These are phyloP conservation scores for Candida incommunis DNA, from an alignment of 805 yeast species.

Conservation along the genomic window DNA sequence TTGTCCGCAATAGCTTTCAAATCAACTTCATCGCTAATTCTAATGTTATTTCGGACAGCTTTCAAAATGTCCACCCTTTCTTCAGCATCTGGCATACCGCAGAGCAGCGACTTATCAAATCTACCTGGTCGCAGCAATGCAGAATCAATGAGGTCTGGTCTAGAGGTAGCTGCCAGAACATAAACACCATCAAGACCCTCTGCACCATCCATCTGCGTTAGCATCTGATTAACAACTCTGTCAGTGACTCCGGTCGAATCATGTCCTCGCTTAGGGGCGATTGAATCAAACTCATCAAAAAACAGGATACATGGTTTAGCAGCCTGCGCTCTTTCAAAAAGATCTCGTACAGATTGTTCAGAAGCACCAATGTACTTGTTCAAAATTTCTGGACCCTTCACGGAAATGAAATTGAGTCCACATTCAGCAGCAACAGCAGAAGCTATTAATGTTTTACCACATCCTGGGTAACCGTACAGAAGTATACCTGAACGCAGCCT, in stretches of 20 bases:
- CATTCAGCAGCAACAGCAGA: conserved; percentile 90
- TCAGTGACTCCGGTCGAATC: conserved; percentile 98
- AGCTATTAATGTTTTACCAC: conserved; percentile 89
- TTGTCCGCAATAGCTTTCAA: conserved; percentile 38
- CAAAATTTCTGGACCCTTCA: conserved; percentile 90
- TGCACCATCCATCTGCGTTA: conserved; percentile 99
- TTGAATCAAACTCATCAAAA: conserved; percentile 92
- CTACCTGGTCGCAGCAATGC: conserved; percentile 94
- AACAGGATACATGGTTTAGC: conserved; percentile 89
- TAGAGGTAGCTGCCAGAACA: conserved; percentile 87
- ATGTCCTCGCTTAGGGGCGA: conserved; percentile 95
- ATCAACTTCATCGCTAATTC: conserved; percentile 35
- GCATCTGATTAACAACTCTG: conserved; percentile 89
- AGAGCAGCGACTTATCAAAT: conserved; percentile 79
- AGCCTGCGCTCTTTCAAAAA: conserved; percentile 87
- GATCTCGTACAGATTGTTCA: conserved; percentile 85
- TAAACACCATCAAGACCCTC: conserved; percentile 96
- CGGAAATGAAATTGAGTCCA: conserved; percentile 82
- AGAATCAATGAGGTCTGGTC: conserved; percentile 92
- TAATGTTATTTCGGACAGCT: conserved; percentile 44
- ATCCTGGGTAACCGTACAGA: conserved; percentile 92
- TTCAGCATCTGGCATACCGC: conserved; percentile 65
- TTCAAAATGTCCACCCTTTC: conserved; percentile 64
- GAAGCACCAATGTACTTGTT: conserved; percentile 96
- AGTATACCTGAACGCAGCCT: conserved; percentile 80